phyloP scores from a whole-genome alignment of 2,329 filamentous ascomycete species.

The Apiospora marii region DNA sequence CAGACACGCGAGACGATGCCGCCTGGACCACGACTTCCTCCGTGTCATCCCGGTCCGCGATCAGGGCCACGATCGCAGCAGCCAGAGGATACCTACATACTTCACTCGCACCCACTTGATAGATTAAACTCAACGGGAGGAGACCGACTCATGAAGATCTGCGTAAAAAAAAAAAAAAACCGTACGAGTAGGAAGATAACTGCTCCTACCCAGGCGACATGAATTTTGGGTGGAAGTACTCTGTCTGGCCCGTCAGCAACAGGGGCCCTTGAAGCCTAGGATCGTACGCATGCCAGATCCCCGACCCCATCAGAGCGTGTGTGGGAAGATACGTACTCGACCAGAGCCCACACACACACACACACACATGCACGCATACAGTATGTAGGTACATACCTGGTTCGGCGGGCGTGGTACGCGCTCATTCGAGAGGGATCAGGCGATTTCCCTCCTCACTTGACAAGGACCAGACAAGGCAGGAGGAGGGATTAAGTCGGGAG shows the following conservation, averaged over 20 bases:
- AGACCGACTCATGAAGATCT: slow-evolving; percentile 16
- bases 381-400: neutral
- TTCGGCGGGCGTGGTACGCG: slow-evolving; percentile 6
- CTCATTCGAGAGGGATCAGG: slow-evolving; percentile 20
- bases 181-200: slow-evolving; percentile 9
- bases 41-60: slow-evolving; percentile 20
- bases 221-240: slow-evolving; percentile 1
- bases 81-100: neutral
- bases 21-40: neutral
- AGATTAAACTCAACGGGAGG: slow-evolving; percentile 12
- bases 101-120: slow-evolving; percentile 3
- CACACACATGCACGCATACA: neutral
- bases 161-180: slow-evolving; percentile 13
- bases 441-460: slow-evolving; percentile 18
- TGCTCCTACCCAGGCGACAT: neutral
- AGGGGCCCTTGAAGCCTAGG: slow-evolving; percentile 22
- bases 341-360: slow-evolving; percentile 4
- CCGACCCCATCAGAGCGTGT: slow-evolving; percentile 20
- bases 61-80: slow-evolving; percentile 17
- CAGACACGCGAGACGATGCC: neutral
- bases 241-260: slow-evolving; percentile 4
- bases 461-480: slow-evolving; percentile 18
- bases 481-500: slow-evolving; percentile 17
- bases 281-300: slow-evolving; percentile 24
- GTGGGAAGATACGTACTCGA: slow-evolving; percentile 19